These are phyloP conservation scores for Serendipita sp. DNA, from an alignment of 768 basidiomycete species.

Conservation along the genomic window DNA sequence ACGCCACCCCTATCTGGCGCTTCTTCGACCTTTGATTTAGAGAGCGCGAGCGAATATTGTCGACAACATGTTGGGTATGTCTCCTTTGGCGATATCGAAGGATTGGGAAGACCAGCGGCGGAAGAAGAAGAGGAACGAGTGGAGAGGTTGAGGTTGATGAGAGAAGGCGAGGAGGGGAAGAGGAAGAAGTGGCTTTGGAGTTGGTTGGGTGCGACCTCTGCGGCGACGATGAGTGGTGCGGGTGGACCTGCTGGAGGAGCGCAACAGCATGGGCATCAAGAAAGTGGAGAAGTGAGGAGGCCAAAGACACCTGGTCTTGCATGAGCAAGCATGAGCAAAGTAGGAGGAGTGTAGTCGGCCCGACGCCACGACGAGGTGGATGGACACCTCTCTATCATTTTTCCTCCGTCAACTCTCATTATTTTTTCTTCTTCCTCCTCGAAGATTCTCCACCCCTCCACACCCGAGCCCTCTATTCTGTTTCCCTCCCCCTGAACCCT, in stretches of 20 bases:
- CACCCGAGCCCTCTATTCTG: too few relatives aligned
- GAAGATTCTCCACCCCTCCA: too few relatives aligned
- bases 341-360: too few relatives aligned
- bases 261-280: too few relatives aligned
- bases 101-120: slow-evolving; percentile 38
- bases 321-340: too few relatives aligned
- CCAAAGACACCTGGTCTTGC: too few relatives aligned
- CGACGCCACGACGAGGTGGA: too few relatives aligned
- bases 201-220: not conserved
- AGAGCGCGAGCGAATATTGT: slow-evolving; percentile 42
- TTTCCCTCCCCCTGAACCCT: too few relatives aligned
- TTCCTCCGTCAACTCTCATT: too few relatives aligned
- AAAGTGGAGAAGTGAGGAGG: too few relatives aligned
- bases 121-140: slow-evolving; percentile 24
- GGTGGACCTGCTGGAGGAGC: not conserved
- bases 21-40: slow-evolving; percentile 36
- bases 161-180: not conserved
- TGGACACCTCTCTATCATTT: too few relatives aligned
- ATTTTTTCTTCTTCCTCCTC: too few relatives aligned
- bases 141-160: slow-evolving; percentile 7
- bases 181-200: not conserved
- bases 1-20: slow-evolving; percentile 11
- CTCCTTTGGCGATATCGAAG: slow-evolving; percentile 50
- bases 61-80: slow-evolving; percentile 45
- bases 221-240: not conserved